Evolutionary conservation across 2,329 filamentous ascomycete species (phyloP), one percentile per base, ranked within the genome.

Genomic region (Botrytis deweyae): DNA sequence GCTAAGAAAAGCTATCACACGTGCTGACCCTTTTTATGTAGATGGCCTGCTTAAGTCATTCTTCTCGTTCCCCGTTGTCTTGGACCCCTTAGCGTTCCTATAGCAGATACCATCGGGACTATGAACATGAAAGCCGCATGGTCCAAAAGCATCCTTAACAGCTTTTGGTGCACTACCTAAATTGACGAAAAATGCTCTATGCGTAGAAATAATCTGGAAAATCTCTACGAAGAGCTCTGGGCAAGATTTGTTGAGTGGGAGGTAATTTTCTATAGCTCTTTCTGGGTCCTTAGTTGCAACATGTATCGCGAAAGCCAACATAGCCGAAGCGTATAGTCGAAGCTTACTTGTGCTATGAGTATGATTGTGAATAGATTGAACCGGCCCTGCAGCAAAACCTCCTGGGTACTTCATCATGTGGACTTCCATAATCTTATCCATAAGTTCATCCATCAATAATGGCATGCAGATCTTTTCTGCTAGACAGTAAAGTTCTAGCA

Each of bases 391-490:
- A 40, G 9, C 2, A 40, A 40, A 40, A 40, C 38, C 38, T 40
- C 38, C 9, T 2, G 38, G 38, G 9, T 12, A 12, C 2, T 40
- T 12, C 38, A 40, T 40, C 38, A 40, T 40, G 38, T 52, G 33
- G 12, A 3, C 59, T 40, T 5, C 7, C 4, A 38, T 10, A 1
- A 44, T 38, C 20, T 2, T 3, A 22, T 66, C 49, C 7, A 59
- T 40, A 1, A 61, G 20, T 22, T 40, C 1, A 9, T 70, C 25
- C 67, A 70, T 61, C 36, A 70, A 18, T 29, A 38, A 6, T 12
- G 25, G 16, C 4, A 72, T 33, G 16, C 68, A 65, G 1, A 74
- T 22, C n/a, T 73, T 75, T 20, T 76, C 75, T 6, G 67, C 73
- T 2, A 73, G 46, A n/a, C 22, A 64, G n/a, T 73, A 75, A 2